phyloP scores from a whole-genome alignment of 768 basidiomycete species.

The Amyloporia xantha region DNA sequence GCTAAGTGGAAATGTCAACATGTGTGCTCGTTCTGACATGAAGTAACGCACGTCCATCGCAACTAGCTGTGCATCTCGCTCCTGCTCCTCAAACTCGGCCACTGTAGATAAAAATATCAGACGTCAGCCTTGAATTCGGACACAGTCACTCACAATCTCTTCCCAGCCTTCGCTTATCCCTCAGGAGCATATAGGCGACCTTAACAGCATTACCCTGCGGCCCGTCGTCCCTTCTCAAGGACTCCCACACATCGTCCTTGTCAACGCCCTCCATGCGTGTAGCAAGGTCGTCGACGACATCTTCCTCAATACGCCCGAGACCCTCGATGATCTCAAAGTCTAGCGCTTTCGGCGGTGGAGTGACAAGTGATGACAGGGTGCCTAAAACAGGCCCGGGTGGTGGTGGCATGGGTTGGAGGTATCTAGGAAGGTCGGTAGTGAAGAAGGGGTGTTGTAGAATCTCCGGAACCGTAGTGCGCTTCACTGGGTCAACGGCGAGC shows the following conservation, averaged over 20 bases:
- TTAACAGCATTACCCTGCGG: constrained; percentile 88
- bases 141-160: constrained; percentile 63
- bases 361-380: constrained; percentile 64
- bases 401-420: constrained; percentile 79
- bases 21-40: not conserved
- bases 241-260: constrained; percentile 84
- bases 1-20: constrained; percentile 33
- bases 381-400: constrained; percentile 72
- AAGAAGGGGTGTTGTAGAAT: constrained; percentile 92
- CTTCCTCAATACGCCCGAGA: constrained; percentile 86
- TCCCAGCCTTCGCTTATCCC: constrained; percentile 81
- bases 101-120: constrained; percentile 35
- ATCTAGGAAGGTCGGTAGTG: constrained; percentile 75
- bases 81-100: constrained; percentile 77
- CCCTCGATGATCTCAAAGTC: constrained; percentile 89
- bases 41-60: constrained; percentile 64
- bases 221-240: constrained; percentile 76
- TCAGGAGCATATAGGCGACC: constrained; percentile 90
- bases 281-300: constrained; percentile 80
- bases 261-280: constrained; percentile 64
- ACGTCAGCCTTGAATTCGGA: constrained; percentile 2
- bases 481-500: constrained; percentile 92
- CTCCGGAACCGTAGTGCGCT: constrained; percentile 89
- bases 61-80: constrained; percentile 73
- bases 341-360: constrained; percentile 50